Percentiles rank a stretch among this genome's conserved stretches.
Conservation (phyloP, 768 basidiomycete genomes). For the Calocybe indica region DNA sequence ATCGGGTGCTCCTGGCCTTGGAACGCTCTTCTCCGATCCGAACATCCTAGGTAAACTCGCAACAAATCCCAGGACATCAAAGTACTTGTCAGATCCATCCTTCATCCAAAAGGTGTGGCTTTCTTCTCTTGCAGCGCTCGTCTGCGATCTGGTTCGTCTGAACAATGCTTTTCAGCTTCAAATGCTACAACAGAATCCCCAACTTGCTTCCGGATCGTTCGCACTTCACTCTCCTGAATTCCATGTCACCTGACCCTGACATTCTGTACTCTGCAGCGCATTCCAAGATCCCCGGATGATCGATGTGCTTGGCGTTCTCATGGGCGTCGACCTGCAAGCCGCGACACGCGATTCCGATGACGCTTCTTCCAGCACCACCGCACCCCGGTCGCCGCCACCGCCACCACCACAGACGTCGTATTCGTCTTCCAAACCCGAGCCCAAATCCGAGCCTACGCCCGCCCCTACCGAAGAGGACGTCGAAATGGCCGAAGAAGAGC, state of each 20-base stretch:
- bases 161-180: not conserved
- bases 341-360: constrained; percentile 80
- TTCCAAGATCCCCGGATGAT: constrained; percentile 89
- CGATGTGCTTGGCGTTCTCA: constrained; percentile 84
- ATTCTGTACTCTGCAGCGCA: constrained; percentile 29
- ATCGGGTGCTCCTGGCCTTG: constrained; percentile 40
- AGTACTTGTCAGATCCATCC: constrained; percentile 75
- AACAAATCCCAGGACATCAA: constrained; percentile 77
- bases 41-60: constrained; percentile 80
- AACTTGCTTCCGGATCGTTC: constrained; percentile 47
- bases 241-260: constrained; percentile 2
- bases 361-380: constrained; percentile 14
- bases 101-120: constrained; percentile 64
- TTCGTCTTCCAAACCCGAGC: constrained; percentile 26
- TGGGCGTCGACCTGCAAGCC: constrained; percentile 91
- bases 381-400: constrained; percentile 29
- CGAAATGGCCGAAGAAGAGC: constrained; percentile 63
- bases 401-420: constrained; percentile 34
- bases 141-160: not conserved
- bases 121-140: not conserved
- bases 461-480: constrained; percentile 47
- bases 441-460: constrained; percentile 29
- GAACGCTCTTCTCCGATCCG: constrained; percentile 79
- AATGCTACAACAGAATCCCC: constrained; percentile 54
- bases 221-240: constrained; percentile 11